phyloP scores from a whole-genome alignment of 192 early-diverging fungal species.

The Fimicolochytrium jonesii region DNA sequence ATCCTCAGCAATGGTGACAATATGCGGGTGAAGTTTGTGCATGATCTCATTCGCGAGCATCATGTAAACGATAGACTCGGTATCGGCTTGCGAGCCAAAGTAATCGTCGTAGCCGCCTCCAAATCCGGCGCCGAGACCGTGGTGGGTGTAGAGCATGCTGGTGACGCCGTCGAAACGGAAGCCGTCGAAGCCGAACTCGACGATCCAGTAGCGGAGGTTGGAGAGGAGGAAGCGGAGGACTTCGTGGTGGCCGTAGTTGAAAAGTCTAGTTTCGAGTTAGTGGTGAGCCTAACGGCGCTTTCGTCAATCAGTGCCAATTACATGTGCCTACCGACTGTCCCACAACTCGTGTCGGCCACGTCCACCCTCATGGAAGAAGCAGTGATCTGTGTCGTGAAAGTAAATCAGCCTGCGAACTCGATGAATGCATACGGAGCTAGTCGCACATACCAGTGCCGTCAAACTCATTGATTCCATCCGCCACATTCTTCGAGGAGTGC shows the following conservation, averaged over 20 bases:
- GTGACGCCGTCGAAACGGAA: conserved; percentile 99
- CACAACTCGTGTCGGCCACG: conserved; percentile 88
- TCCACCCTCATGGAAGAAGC: conserved; percentile 89
- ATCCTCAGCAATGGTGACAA: conserved; percentile 94
- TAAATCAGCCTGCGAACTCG: not conserved
- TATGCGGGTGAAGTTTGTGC: conserved; percentile 72
- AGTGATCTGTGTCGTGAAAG: conserved; percentile 59
- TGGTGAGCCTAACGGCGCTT: conserved; percentile 3
- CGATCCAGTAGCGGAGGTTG: conserved; percentile 92
- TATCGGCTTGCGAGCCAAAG: conserved; percentile 78
- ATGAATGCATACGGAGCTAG: no score
- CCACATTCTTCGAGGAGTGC: conserved; percentile 90
- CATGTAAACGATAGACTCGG: conserved; percentile 82
- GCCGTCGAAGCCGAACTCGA: conserved; percentile 87
- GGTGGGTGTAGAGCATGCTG: conserved; percentile 92
- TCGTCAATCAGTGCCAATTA: not conserved
- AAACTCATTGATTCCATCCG: conserved; percentile 92
- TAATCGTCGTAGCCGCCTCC: conserved; percentile 92
- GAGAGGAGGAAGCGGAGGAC: conserved; percentile 90
- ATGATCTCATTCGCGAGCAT: conserved; percentile 88
- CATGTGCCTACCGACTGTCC: conserved; percentile 54
- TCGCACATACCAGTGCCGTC: conserved; percentile 65
- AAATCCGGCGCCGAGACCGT: conserved; percentile 92
- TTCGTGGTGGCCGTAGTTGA: conserved; percentile 93
- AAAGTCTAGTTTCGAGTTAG: no score